Base-by-base conservation (phyloP, 2,329 filamentous ascomycete genomes). In the Amauroascus niger region DNA sequence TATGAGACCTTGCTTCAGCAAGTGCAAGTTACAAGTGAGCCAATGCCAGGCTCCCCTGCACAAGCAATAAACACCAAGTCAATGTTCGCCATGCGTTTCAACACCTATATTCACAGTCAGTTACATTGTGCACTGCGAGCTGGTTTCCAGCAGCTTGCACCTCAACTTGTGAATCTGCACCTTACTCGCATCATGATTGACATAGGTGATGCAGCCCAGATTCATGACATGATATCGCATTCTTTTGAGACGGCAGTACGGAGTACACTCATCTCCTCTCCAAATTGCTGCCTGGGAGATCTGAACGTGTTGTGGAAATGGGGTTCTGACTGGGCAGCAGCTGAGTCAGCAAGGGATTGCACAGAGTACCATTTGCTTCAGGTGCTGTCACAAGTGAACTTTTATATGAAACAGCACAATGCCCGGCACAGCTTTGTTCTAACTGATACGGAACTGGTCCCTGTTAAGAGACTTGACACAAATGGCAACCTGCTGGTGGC, bases 241-340 rank as follows among this genome's bases (percentile, higher is more conserved):
- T 56, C 41, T 56, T 49, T 28, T 26, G 22, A 44, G 54, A 35
- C 5, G 48, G 35, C n/a, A 53, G 46, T 32, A 33, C 40, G 35
- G 9, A 53, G 46, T 32, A 33, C 40, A 16, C 44, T 49, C 3
- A 46, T 28, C 22, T 54, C 39, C 20, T 54, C 51, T 2, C 47
- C 51, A 43, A 56, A 51, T 28, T 52, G 55, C 32, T 52, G 47
- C 16, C 54, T 52, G 8, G 55, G 57, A 8, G 48, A 46, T 11
- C 24, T 55, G 2, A 58, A 58, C 24, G 51, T 43, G 26, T 54
- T 47, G 33, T 57, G 57, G 57, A 55, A 55, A 39, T 58, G 55
- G 57, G n/a, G 16, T 8, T 51, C 46, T 43, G 22, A n/a, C 3
- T 40, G 16, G 24, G 11, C 16, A 41, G 11, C 14, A 6, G 6